Evolutionary conservation across 441 rosid species (phyloP), one percentile per base, ranked within the genome.

Genomic region (Rhodomyrtus psidioides): DNA sequence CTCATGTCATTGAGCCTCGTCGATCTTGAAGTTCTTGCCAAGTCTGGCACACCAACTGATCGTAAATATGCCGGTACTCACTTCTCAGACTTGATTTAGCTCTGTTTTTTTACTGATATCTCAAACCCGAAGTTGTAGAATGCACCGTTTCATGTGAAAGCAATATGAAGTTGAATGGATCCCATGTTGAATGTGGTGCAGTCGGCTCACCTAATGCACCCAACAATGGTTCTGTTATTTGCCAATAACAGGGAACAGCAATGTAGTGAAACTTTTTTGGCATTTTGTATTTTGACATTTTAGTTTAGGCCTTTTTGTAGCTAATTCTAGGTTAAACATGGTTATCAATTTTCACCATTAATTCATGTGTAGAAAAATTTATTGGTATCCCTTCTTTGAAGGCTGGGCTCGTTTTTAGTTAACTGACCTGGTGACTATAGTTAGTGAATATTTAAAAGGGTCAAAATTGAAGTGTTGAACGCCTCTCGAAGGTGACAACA

Each of bases 1-100:
- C 89, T 91, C 53, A 88, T 91, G 93, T 91, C 93, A 27, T 49
- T 90, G 88, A 90, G 91, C 82, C 92, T 88, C 4, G 91, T 90
- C 13, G 91, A 90, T 70, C 91, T 88, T 81, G 89, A 88, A 85
- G 89, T 88, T 58, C 87, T 90, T 19, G 86, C 87, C 28, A 62
- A 65, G 83, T 83, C 87, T 70, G 93, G 93, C 65, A 90, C 85
- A 6, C 90, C 91, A 7, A 58, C 15, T 6, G 91, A 91, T 9
- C 89, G 87, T 15, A 86, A 87, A 89, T 85, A 91, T 55, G 93
- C 91, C 2, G 84, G 91, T 91, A 89, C 24, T 60, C 16, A 7
- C 14, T 30, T 75, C 49, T 7, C 30, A n/a, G 9, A 59, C 30
- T 81, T 55, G 26, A 26, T 74, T 44, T 79, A 10, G 30, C 57